Conservation (phyloP, 805 yeast genomes). For the Wickerhamomyces chaumierensis region DNA sequence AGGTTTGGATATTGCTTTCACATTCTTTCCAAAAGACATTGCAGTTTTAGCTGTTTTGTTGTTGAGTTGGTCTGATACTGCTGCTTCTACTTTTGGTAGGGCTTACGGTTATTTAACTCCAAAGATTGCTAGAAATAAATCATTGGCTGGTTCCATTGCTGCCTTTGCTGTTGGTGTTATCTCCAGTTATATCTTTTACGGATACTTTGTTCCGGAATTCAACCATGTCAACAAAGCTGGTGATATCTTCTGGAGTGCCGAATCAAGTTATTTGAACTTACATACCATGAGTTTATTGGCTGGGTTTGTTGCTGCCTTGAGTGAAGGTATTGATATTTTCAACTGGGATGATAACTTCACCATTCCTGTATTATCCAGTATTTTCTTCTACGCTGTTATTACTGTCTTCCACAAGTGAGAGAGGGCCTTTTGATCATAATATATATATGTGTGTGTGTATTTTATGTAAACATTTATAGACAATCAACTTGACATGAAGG, state of each 20-base stretch:
- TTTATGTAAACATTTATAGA: too few species aligned
- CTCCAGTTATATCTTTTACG: constrained; percentile 61
- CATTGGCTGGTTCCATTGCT: constrained; percentile 84
- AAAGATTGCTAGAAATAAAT: constrained; percentile 59
- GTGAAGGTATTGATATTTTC: constrained; percentile 73
- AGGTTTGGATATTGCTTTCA: constrained; percentile 66
- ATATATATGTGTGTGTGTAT: too few species aligned
- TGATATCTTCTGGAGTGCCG: constrained; percentile 55
- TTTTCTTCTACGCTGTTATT: constrained; percentile 43
- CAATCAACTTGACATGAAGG: too few species aligned
- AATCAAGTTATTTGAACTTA: constrained; percentile 45
- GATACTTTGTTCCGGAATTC: constrained; percentile 55
- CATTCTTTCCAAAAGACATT: constrained; percentile 69
- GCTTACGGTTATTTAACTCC: constrained; percentile 78
- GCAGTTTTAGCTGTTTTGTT: constrained; percentile 64
- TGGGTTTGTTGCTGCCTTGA: constrained; percentile 76
- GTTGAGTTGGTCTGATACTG: constrained; percentile 94
- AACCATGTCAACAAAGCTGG: constrained; percentile 42
- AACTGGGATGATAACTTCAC: constrained; percentile 89
- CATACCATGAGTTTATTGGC: constrained; percentile 43
- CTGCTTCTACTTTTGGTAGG: constrained; percentile 91
- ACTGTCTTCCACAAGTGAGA: constrained; percentile 18
- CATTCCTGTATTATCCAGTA: constrained; percentile 78
- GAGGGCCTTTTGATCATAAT: too few species aligned
- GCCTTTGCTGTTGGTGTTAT: constrained; percentile 67